Conservation (phyloP, 495 filamentous ascomycete genomes). For the Podospora bellae-mahoneyi region DNA sequence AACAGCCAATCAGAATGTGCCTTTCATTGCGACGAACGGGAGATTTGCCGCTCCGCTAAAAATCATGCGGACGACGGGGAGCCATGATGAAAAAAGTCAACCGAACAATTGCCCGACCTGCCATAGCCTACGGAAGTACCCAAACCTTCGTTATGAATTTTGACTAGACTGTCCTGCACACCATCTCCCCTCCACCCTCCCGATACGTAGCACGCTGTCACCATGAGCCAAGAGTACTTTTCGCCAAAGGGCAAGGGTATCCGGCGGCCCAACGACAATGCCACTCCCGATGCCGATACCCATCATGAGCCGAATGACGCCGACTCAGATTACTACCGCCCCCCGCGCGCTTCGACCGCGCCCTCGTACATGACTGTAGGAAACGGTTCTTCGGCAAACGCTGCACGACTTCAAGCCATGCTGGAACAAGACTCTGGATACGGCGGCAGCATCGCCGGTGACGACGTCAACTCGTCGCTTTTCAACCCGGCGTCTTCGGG, state of each 20-base stretch:
- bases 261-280: background rate
- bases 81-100: slow-evolving; percentile 9
- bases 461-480: background rate
- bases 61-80: slow-evolving; percentile 26
- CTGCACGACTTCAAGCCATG: slow-evolving; percentile 60
- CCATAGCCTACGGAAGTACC: background rate
- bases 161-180: background rate
- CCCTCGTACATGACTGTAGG: slow-evolving; percentile 87
- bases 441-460: slow-evolving; percentile 63
- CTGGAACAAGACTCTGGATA: slow-evolving; percentile 91
- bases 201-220: slow-evolving; percentile 8
- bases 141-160: background rate
- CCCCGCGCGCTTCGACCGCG: slow-evolving; percentile 17
- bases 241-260: slow-evolving; percentile 39
- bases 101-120: slow-evolving; percentile 1
- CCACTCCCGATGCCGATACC: slow-evolving; percentile 22
- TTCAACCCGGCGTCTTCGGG: background rate
- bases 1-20: slow-evolving; percentile 19
- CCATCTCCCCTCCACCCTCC: slow-evolving; percentile 7
- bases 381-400: slow-evolving; percentile 71
- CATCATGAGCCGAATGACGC: slow-evolving; percentile 23
- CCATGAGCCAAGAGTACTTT: slow-evolving; percentile 74
- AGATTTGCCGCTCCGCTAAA: slow-evolving; percentile 25
- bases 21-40: slow-evolving; percentile 16
- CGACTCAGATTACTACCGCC: slow-evolving; percentile 13